Conservation (phyloP, 1,139 yeast genomes). For the Geotrichum armillariae region DNA sequence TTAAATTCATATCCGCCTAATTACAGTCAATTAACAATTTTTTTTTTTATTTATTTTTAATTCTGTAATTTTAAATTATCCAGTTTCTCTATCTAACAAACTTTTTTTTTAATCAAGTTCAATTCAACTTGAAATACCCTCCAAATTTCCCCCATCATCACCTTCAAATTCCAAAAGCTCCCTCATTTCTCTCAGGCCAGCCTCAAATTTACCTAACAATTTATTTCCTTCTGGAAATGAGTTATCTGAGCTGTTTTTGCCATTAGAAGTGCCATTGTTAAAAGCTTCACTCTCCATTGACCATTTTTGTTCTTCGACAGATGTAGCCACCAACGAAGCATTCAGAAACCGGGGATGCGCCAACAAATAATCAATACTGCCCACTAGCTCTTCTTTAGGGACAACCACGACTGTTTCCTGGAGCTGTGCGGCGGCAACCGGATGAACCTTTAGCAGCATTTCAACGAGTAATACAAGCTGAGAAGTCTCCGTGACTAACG, state of each 20-base stretch:
- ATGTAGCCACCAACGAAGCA: conserved; percentile 64
- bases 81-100: no score
- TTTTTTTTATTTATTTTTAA: no score
- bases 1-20: no score
- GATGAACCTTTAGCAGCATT: conserved; percentile 46
- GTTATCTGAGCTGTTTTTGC: not conserved
- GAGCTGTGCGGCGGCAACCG: conserved; percentile 35
- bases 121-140: no score
- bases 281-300: conserved; percentile 2
- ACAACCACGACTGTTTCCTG: conserved; percentile 1
- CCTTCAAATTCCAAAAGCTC: conserved; percentile 6
- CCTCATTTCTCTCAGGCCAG: conserved; percentile 8
- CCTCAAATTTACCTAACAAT: conserved; percentile 10
- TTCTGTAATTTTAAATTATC: no score
- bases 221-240: conserved; percentile 1
- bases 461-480: conserved; percentile 70
- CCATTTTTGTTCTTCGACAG: conserved; percentile 56
- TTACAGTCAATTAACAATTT: no score
- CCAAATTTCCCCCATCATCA: not conserved
- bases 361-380: conserved; percentile 64
- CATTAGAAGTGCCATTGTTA: not conserved
- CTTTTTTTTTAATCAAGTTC: no score
- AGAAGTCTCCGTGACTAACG: conserved; percentile 73
- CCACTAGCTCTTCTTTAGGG: conserved; percentile 47
- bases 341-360: conserved; percentile 85